Evolutionary conservation across 768 basidiomycete genomes (phyloP).

Genomic region (Scleroderma bovista): DNA sequence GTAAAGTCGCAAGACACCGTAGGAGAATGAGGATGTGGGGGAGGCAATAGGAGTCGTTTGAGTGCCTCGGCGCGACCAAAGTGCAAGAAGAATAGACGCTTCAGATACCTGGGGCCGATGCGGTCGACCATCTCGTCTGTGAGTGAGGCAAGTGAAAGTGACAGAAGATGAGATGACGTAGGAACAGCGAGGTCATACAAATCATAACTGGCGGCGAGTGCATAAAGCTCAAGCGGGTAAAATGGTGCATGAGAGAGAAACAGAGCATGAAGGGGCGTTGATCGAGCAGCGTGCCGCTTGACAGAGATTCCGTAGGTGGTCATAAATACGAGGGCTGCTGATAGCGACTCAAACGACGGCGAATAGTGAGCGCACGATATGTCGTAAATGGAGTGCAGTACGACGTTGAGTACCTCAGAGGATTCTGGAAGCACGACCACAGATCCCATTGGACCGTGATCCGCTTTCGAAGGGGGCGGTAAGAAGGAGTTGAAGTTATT

Average conservation of each 20-base stretch:
- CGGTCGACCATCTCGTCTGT: conserved; percentile 64
- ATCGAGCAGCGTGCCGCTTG: conserved; percentile 41
- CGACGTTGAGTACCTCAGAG: conserved; percentile 60
- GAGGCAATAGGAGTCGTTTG: conserved; percentile 69
- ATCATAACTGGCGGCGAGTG: conserved; percentile 61
- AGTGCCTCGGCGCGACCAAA: conserved; percentile 79
- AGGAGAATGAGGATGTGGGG: conserved; percentile 73
- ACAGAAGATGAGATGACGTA: conserved; percentile 69
- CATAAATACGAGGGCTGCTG: conserved; percentile 51
- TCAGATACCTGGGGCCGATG: conserved; percentile 75
- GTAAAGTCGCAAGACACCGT: conserved; percentile 61
- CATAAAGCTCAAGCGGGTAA: conserved; percentile 66
- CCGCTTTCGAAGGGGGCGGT: conserved; percentile 35
- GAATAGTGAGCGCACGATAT: conserved; percentile 72
- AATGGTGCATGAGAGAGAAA: conserved; percentile 65
- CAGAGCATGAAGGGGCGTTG: conserved; percentile 50
- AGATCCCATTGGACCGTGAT: conserved; percentile 40
- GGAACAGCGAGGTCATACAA: conserved; percentile 71
- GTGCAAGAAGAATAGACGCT: conserved; percentile 78
- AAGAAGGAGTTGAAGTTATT: conserved; percentile 62
- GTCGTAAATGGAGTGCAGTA: conserved; percentile 69
- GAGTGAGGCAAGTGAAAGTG: conserved; percentile 59
- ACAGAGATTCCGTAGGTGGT: conserved; percentile 55
- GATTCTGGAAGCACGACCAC: conserved; percentile 57
- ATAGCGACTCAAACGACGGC: conserved; percentile 56